These are phyloP conservation scores for Xylariaceae sp. DNA, from an alignment of 2,329 filamentous ascomycete genomes.

Conservation along the genomic window DNA sequence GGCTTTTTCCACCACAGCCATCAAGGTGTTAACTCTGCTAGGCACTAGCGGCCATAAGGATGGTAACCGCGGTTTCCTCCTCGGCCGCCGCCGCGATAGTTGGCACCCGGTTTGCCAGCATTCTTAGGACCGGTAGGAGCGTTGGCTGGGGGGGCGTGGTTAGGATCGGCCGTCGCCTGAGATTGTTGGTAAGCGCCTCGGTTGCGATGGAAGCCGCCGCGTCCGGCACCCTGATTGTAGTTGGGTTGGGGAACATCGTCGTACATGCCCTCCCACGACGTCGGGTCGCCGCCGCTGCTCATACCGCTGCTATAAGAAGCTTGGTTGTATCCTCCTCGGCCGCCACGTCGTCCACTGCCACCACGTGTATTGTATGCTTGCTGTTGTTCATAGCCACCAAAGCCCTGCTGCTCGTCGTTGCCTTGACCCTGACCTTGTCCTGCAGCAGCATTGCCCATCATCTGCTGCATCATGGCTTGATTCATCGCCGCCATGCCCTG, in stretches of 20 bases:
- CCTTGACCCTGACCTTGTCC: constrained; percentile 35
- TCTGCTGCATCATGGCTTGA: constrained; percentile 54
- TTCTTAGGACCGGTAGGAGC: constrained; percentile 96
- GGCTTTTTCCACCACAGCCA: neutral
- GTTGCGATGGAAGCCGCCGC: constrained; percentile 37
- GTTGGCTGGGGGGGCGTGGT: constrained; percentile 64
- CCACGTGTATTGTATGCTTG: constrained; percentile 29
- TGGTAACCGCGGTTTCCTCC: constrained; percentile 72
- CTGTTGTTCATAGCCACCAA: constrained; percentile 27
- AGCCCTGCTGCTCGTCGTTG: constrained; percentile 26
- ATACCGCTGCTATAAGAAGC: constrained; percentile 34
- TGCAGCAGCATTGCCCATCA: constrained; percentile 29
- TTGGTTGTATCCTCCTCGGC: constrained; percentile 35
- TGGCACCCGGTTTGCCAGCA: constrained; percentile 81
- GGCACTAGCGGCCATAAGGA: constrained; percentile 52
- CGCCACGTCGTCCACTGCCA: constrained; percentile 28
- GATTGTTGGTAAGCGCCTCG: constrained; percentile 34
- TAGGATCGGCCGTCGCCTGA: constrained; percentile 44
- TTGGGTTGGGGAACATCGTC: constrained; percentile 87
- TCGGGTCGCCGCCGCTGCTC: constrained; percentile 55
- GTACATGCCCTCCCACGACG: constrained; percentile 97
- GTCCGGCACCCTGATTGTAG: constrained; percentile 45
- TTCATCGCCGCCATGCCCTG: constrained; percentile 42
- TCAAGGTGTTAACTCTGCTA: neutral
- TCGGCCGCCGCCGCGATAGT: constrained; percentile 85